Evolutionary conservation across 306 rosid genomes (phyloP).

Genomic region (Cicer pinnatifidum): DNA sequence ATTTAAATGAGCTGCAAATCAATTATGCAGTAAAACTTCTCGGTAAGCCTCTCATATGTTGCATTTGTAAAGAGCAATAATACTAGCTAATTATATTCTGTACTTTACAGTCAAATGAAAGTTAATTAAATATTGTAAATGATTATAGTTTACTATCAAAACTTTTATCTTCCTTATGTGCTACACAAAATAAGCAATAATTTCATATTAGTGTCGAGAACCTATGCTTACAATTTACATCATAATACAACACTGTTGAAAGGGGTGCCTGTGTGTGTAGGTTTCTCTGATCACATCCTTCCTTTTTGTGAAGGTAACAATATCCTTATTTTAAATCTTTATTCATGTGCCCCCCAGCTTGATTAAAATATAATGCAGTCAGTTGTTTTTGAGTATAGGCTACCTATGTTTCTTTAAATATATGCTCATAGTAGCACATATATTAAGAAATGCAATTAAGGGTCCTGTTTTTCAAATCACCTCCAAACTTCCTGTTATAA

Average conservation of each 20-base stretch:
- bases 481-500: neutral
- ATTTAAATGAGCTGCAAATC: slow-evolving; percentile 86
- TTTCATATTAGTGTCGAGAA: slow-evolving; percentile 14
- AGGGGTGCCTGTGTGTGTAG: neutral
- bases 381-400: neutral
- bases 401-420: neutral
- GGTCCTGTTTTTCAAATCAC: neutral
- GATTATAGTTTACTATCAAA: slow-evolving; percentile 27
- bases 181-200: slow-evolving; percentile 21
- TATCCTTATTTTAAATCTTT: neutral
- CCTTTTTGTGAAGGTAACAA: neutral
- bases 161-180: slow-evolving; percentile 14
- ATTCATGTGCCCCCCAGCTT: neutral
- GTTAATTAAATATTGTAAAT: slow-evolving; percentile 21
- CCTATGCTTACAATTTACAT: slow-evolving; percentile 10
- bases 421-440: neutral
- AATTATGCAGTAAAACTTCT: slow-evolving; percentile 40
- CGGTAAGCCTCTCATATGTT: slow-evolving; percentile 25
- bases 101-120: slow-evolving; percentile 33
- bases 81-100: slow-evolving; percentile 5
- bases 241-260: slow-evolving; percentile 1
- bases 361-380: slow-evolving; percentile 20
- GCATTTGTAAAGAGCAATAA: slow-evolving; percentile 20
- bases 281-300: slow-evolving; percentile 6
- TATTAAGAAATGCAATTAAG: neutral